Percentiles rank a stretch among this genome's conserved stretches.
phyloP scores from a whole-genome alignment of 257 asterid genomes.

The Solanum tarijense region DNA sequence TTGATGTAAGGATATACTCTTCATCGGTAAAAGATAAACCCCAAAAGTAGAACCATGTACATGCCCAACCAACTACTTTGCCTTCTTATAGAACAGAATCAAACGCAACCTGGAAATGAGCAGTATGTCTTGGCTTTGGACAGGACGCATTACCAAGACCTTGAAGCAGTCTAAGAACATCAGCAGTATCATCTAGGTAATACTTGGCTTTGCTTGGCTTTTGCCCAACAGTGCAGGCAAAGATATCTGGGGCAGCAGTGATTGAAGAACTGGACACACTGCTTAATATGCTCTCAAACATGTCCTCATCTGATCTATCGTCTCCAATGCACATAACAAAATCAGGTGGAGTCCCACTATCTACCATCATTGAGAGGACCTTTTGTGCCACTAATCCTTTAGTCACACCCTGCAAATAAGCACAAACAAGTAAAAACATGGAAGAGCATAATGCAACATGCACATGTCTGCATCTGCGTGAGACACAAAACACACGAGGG shows the following conservation, averaged over 20 bases:
- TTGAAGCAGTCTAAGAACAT: slow-evolving; percentile 57
- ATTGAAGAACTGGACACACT: slow-evolving; percentile 28
- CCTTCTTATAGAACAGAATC: slow-evolving; percentile 26
- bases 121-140: slow-evolving; percentile 42
- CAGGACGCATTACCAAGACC: slow-evolving; percentile 56
- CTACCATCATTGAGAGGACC: slow-evolving; percentile 47
- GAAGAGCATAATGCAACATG: background rate
- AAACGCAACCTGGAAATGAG: slow-evolving; percentile 48
- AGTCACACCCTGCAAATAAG: slow-evolving; percentile 66
- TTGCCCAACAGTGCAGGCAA: slow-evolving; percentile 91
- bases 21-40: background rate
- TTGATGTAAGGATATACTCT: background rate
- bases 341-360: slow-evolving; percentile 46
- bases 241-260: slow-evolving; percentile 49
- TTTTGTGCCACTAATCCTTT: slow-evolving; percentile 74
- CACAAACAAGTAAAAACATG: background rate
- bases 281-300: slow-evolving; percentile 77
- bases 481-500: background rate
- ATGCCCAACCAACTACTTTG: background rate
- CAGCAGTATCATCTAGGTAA: slow-evolving; percentile 70
- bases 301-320: slow-evolving; percentile 82
- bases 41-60: slow-evolving; percentile 14
- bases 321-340: slow-evolving; percentile 83
- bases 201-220: slow-evolving; percentile 94
- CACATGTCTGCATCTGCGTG: background rate